Evolutionary conservation across 805 yeast species (phyloP).

Genomic region (Diddensiella santjacobensis): DNA sequence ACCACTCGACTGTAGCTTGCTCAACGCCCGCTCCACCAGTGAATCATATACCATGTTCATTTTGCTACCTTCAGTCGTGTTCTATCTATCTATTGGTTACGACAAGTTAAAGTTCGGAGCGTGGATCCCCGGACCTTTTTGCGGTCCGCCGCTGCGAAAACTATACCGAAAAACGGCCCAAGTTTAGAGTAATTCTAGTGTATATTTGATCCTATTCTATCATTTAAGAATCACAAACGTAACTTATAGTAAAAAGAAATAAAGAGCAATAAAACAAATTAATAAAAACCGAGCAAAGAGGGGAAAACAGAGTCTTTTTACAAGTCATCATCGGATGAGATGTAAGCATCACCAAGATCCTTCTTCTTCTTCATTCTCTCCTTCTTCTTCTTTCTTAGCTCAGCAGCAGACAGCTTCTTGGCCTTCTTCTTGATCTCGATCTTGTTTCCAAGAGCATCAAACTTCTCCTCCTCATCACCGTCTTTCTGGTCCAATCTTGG

Average conservation of each 20-base stretch:
- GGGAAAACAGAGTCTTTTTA: conserved; percentile 36
- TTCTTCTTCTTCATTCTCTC: conserved; percentile 99
- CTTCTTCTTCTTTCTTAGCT: conserved; percentile 99
- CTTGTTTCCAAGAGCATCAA: conserved; percentile 99
- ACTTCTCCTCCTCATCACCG: conserved; percentile 91
- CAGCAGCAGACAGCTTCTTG: conserved; percentile 97
- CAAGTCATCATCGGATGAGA: conserved; percentile 90
- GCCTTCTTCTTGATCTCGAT: conserved; percentile 93
- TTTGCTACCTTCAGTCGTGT: not conserved
- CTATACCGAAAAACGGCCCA: conserved; percentile 2
- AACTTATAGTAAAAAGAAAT: not conserved
- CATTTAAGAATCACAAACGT: conserved; percentile 3
- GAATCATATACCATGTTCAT: conserved; percentile 8
- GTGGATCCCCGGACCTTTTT: no score
- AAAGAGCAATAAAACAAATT: conserved; percentile 1
- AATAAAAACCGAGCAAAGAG: not conserved
- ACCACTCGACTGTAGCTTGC: conserved; percentile 2
- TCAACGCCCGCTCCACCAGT: conserved; percentile 14
- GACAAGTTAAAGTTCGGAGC: no score
- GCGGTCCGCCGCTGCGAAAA: no score
- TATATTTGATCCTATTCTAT: conserved; percentile 1
- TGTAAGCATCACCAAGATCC: conserved; percentile 99
- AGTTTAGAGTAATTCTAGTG: not conserved
- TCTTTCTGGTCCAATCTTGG: conserved; percentile 98
- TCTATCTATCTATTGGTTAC: no score